Percentiles rank a stretch among this genome's conserved stretches.
These are phyloP conservation scores for Xylariaceae sp. DNA, from an alignment of 2,329 filamentous ascomycete species.

Conservation along the genomic window DNA sequence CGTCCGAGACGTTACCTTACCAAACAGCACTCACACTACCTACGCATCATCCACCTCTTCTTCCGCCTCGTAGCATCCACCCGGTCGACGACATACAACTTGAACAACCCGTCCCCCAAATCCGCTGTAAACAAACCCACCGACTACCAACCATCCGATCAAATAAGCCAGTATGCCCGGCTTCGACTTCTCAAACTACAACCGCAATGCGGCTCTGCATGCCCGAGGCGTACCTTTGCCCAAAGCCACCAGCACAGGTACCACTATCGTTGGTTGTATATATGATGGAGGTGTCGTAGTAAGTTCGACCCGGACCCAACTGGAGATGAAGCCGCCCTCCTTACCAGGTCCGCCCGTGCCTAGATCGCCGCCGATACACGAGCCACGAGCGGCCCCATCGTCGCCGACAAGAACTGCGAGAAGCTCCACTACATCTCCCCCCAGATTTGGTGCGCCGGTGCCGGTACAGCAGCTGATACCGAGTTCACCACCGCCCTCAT, in stretches of 20 bases:
- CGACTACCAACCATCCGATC: background rate
- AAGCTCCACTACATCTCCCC: slow-evolving; percentile 98
- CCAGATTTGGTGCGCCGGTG: slow-evolving; percentile 98
- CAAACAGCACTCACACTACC: slow-evolving; percentile 2
- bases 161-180: slow-evolving; percentile 66
- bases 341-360: slow-evolving; percentile 4
- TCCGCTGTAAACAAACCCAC: background rate
- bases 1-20: background rate
- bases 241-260: slow-evolving; percentile 97
- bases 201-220: slow-evolving; percentile 95
- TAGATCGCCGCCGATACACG: slow-evolving; percentile 96
- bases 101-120: background rate
- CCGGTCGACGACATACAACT: background rate
- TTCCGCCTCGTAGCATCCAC: background rate
- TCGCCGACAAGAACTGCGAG: slow-evolving; percentile 99
- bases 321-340: background rate
- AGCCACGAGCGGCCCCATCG: slow-evolving; percentile 94
- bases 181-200: slow-evolving; percentile 99
- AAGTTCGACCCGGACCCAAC: slow-evolving; percentile 33
- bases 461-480: slow-evolving; percentile 94
- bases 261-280: slow-evolving; percentile 96
- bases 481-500: slow-evolving; percentile 99
- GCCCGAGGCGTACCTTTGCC: slow-evolving; percentile 89
- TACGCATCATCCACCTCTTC: background rate
- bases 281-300: slow-evolving; percentile 95